phyloP scores from a whole-genome alignment of 116 monocot genomes.

The Dioscorea cayenensis region DNA sequence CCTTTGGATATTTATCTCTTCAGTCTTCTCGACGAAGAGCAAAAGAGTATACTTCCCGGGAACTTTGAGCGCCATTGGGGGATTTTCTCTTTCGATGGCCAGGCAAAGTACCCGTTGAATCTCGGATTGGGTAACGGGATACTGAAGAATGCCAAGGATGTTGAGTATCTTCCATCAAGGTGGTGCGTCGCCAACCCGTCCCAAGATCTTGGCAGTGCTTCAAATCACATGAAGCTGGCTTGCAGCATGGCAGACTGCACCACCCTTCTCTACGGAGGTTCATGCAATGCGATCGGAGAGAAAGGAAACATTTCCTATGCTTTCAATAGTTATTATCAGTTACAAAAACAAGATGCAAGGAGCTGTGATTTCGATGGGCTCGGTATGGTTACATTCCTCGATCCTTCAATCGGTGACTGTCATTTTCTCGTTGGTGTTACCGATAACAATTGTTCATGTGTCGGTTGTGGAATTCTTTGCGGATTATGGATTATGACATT shows the following conservation, averaged over 20 bases:
- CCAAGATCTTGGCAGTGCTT: conserved; percentile 28
- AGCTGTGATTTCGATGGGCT: conserved; percentile 92
- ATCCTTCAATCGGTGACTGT: conserved; percentile 80
- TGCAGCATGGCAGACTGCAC: conserved; percentile 85
- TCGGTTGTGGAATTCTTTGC: conserved; percentile 17
- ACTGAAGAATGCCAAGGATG: conserved; percentile 71
- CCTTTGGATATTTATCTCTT: conserved; percentile 85
- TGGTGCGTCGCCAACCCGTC: conserved; percentile 85
- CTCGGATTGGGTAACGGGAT: conserved; percentile 48
- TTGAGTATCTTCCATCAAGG: conserved; percentile 62
- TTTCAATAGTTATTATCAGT: conserved; percentile 91
- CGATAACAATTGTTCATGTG: conserved; percentile 28
- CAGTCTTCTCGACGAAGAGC: conserved; percentile 76
- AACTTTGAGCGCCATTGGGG: conserved; percentile 97
- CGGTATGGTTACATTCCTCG: conserved; percentile 89
- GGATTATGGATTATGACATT: conserved; percentile 29
- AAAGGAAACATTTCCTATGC: conserved; percentile 85
- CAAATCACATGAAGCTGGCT: conserved; percentile 68
- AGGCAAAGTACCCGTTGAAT: conserved; percentile 77
- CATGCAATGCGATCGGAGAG: conserved; percentile 72
- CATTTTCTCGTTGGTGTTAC: conserved; percentile 73
- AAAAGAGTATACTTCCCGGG: conserved; percentile 71
- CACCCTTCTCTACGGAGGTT: conserved; percentile 63
- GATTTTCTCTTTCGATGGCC: conserved; percentile 87
- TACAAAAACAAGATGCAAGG: conserved; percentile 52